Evolutionary conservation across 768 basidiomycete genomes (phyloP).

Genomic region (Leccinum variicolor): DNA sequence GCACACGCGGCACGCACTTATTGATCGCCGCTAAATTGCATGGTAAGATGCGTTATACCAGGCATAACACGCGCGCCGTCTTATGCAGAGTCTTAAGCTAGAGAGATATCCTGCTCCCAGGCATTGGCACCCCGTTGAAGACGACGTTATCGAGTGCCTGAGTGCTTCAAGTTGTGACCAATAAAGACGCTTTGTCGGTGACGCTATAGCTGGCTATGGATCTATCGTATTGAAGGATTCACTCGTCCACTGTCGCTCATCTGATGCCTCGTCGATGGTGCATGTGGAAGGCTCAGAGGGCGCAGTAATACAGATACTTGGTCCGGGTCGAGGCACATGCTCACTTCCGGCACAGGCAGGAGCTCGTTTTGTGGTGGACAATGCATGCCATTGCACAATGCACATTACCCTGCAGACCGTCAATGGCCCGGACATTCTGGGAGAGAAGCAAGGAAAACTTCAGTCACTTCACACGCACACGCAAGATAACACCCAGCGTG

Average conservation of each 20-base stretch:
- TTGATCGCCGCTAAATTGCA: neutral
- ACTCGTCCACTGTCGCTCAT: neutral
- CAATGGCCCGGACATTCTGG: neutral
- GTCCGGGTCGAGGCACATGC: neutral
- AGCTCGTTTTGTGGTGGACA: neutral
- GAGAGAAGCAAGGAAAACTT: too few relatives aligned
- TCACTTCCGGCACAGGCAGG: neutral
- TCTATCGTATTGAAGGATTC: neutral
- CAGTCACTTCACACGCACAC: neutral
- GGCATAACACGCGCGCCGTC: neutral
- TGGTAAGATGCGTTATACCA: neutral
- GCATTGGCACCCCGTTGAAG: neutral
- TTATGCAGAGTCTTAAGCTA: too few relatives aligned
- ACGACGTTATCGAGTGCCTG: neutral
- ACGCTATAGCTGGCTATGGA: neutral
- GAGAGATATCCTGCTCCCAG: neutral
- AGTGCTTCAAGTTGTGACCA: too few relatives aligned
- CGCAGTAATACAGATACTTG: neutral
- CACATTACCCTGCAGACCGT: neutral
- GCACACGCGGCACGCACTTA: neutral
- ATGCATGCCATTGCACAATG: neutral
- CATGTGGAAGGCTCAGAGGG: neutral
- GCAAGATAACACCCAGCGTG: neutral
- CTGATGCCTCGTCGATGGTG: neutral
- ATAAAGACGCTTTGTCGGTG: too few relatives aligned